Conservation (phyloP, 208 protist species). For the Crithidia acanthocephali region DNA sequence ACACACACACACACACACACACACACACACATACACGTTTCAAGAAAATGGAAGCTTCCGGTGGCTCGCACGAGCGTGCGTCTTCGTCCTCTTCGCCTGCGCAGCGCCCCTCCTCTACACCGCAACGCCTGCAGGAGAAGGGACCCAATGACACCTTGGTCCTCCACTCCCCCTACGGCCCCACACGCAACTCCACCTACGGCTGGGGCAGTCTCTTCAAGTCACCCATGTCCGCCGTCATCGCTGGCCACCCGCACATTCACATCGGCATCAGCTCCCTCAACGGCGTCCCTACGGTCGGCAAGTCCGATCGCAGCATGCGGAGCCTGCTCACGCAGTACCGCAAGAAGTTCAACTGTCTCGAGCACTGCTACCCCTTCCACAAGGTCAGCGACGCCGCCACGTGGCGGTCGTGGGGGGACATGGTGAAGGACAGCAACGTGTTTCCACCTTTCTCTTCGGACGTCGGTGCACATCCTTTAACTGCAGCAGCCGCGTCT, state of each 20-base stretch:
- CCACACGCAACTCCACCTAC: conserved; percentile 35
- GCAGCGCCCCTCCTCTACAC: neutral
- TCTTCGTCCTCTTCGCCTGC: neutral
- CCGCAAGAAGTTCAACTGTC: conserved; percentile 64
- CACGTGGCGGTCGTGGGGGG: conserved; percentile 60
- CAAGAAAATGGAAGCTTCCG: no score
- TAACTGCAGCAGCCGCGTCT: no score
- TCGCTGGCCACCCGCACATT: conserved; percentile 47
- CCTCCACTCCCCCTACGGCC: conserved; percentile 70
- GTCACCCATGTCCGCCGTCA: conserved; percentile 28
- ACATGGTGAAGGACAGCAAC: conserved; percentile 45
- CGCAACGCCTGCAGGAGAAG: conserved; percentile 45
- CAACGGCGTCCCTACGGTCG: conserved; percentile 56
- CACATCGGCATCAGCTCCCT: conserved; percentile 84
- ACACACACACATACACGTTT: no score
- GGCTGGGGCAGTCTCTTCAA: conserved; percentile 74
- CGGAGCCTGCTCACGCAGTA: conserved; percentile 57
- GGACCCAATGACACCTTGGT: conserved; percentile 48
- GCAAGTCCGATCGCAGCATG: conserved; percentile 62
- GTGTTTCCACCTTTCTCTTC: no score
- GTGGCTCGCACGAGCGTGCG: neutral
- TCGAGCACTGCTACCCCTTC: conserved; percentile 86
- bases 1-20: no score
- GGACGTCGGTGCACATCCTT: no score
- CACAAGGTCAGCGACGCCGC: conserved; percentile 53